Evolutionary conservation across 192 early-diverging fungal genomes (phyloP), one percentile per base, ranked within the genome.

Genomic region (Umbelopsis sp.): DNA sequence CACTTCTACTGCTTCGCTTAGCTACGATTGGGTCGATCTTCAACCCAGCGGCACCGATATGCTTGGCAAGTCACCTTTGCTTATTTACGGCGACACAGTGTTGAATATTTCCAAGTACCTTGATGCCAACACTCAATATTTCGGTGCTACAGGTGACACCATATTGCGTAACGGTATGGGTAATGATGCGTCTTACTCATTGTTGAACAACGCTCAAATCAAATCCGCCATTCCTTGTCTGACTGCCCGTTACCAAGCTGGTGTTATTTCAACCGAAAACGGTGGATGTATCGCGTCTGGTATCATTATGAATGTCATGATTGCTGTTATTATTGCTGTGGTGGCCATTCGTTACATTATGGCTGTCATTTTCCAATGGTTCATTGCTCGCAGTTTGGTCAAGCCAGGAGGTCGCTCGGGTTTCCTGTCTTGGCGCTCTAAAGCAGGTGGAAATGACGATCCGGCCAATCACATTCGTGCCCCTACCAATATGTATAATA

Each of bases 351-450:
- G 87, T 6, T 90, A 87, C 73, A 70, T 83, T 27, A 89, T 89
- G 87, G 87, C 87, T 5, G 71, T 89, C 3, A 75, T 84, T 8
- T 89, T 89, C 77, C 84, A 85, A 74, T 89, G 85, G 76, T 74
- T 89, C 49, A 74, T 89, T 76, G 80, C 85, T 55, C 78, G 83
- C 68, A 80, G 83, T 68, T 74, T 88, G 66, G 85, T 87, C n/a
- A 69, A 76, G 55, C 70, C 70, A 0, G 74, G 78, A 30, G 78
- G 88, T 35, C 76, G 84, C 37, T 85, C 82, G 41, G 87, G 66
- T 80, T 84, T 90, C 77, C 52, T 81, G 22, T 75, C 81, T 18
- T 80, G 68, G 70, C 78, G 75, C 75, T 83, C 81, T 1, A 74
- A 81, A 67, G 72, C 78, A 23, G 72, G 79, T 30, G 74, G 71